Conservation (phyloP, 257 asterid species). For the Asclepias syriaca region DNA sequence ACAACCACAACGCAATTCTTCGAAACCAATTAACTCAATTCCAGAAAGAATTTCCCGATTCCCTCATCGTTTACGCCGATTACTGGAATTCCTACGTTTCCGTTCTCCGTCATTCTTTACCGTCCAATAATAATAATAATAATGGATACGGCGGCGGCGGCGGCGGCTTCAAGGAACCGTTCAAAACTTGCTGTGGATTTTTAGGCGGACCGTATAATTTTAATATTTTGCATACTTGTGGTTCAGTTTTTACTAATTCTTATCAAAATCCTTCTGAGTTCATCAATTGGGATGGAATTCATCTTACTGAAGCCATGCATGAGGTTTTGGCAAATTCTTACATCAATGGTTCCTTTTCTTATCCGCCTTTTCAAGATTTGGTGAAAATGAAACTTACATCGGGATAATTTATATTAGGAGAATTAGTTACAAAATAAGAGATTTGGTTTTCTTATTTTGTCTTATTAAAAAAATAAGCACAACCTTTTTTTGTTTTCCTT, state of each 20-base stretch:
- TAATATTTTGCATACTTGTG: conserved; percentile 46
- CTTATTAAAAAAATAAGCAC: too few species aligned
- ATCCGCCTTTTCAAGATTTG: conserved; percentile 48
- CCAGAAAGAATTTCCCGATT: conserved; percentile 36
- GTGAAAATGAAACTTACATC: conserved; percentile 11
- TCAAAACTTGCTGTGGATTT: conserved; percentile 66
- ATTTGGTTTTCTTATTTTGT: too few species aligned
- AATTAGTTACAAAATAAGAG: too few species aligned
- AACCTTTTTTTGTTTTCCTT: too few species aligned
- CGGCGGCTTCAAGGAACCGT: conserved; percentile 34
- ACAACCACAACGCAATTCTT: conserved; percentile 37
- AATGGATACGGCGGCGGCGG: conserved; percentile 33
- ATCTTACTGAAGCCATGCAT: conserved; percentile 77
- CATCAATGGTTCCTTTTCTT: conserved; percentile 36
- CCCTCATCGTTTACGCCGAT: conserved; percentile 56
- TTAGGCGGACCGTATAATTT: conserved; percentile 51
- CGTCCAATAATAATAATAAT: conserved; percentile 18
- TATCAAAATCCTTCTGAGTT: conserved; percentile 53
- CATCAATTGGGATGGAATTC: conserved; percentile 89
- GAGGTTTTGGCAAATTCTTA: conserved; percentile 44
- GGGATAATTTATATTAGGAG: too few species aligned
- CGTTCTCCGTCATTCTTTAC: conserved; percentile 14
- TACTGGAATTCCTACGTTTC: conserved; percentile 46
- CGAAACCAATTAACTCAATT: conserved; percentile 32
- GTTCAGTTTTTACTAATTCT: conserved; percentile 42